Base-by-base conservation (phyloP, 1,284 basidiomycete genomes). In the Malassezia nana region DNA sequence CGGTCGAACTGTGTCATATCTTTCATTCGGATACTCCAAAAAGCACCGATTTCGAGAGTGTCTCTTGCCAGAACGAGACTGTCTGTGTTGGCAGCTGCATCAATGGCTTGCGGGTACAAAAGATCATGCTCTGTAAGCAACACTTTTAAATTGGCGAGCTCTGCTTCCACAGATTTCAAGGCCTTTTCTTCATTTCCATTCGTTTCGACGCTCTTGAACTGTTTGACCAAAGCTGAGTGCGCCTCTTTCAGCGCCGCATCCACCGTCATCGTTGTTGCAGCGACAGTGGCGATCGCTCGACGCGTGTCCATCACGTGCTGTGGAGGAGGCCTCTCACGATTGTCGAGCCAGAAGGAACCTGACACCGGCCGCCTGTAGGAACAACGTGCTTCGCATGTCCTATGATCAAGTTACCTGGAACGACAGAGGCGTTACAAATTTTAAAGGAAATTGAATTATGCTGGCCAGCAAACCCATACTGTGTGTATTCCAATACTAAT, bases 1-100 rank as follows among this genome's bases (percentile, higher is more conserved):
- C 91, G 83, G 74, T 92, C 88, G 73, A 98, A 99, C 0, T 87
- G 85, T 39, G 87, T 83, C 12, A 94, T 83, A 75, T 95, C 88
- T 71, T 83, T 82, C 59, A 83, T 81, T 39, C 89, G 81, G 72
- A 98, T 85, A 57, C 90, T 89, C 78, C 86, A 86, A 77, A 94
- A 86, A 15, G 91, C 88, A 42, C 90, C 92, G 64, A 95, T 84
- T 78, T 96, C 92, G 52, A 98, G 83, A 49, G 95, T 87, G 59
- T 94, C 88, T 60, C 92, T 86, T 87, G 77, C 65, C 29, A 69
- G 6, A 6, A 57, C 48, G 1, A 71, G 51, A 31, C 58, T 52
- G 22, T 64, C 54, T 13, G 12, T 47, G 31, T 47, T 13, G n/a
- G 31, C 20, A 24, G 30, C 22, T 46, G 39, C 25, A 9, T 49